A percentile compares a stretch with the other conserved stretches of the same genome.
Conservation (phyloP, 352 stramenopile genomes). For the Phytophthora quininea region DNA sequence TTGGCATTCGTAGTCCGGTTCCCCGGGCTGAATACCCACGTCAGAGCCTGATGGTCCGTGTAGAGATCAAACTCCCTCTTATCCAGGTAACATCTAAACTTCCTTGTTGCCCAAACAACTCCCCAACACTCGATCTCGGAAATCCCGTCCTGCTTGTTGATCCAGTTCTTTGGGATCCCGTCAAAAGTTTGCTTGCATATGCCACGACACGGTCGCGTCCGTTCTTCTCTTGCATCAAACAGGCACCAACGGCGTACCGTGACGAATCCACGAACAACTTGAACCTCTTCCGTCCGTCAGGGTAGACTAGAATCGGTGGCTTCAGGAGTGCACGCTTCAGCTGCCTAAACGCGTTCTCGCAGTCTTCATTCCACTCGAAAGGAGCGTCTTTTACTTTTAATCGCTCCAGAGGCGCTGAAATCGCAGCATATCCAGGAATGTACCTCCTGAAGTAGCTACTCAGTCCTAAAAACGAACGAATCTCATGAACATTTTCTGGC, state of each 20-base stretch:
- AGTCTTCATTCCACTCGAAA: neutral
- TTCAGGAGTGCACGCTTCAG: neutral
- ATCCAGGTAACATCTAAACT: neutral
- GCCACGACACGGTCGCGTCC: neutral
- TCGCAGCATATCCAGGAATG: neutral
- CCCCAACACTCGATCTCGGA: conserved; percentile 8
- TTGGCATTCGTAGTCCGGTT: neutral
- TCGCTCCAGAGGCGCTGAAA: neutral
- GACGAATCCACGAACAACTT: neutral
- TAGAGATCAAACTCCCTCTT: neutral
- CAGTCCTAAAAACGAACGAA: neutral
- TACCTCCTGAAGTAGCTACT: neutral
- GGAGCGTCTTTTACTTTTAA: neutral
- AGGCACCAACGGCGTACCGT: neutral
- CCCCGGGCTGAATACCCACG: neutral
- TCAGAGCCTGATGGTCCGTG: neutral
- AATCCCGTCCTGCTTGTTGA: conserved; percentile 2
- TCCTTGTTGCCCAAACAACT: neutral
- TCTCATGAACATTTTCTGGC: neutral
- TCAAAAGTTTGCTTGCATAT: neutral
- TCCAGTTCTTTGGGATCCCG: neutral
- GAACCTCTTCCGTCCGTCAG: neutral
- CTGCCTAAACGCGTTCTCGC: neutral
- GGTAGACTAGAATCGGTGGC: neutral
- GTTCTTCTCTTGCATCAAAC: neutral